Base-by-base conservation (phyloP, 805 yeast species). In the Candida boidinii region DNA sequence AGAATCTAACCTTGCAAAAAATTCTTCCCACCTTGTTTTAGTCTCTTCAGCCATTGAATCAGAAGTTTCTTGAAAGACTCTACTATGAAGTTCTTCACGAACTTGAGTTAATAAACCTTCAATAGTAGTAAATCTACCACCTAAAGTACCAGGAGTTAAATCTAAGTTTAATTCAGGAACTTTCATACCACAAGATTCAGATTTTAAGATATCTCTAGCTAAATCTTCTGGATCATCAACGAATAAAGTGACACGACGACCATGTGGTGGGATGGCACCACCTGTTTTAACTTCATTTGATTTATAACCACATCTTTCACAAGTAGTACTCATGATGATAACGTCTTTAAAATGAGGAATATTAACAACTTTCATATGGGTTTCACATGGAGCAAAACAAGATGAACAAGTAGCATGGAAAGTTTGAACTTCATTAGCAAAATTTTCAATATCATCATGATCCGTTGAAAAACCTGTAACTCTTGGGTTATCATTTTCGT, bases 321-420 rank as follows among this genome's bases (percentile, higher is more conserved):
- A 92, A 2, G 74, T 78, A 1, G 98, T 92, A 30, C 94, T 81
- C 98, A 92, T 92, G 48, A 92, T 74, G 38, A 92, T 81, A 26
- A 92, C 99, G 44, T 92, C 97, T 62, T 90, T 88, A 72, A 92
- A 92, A 61, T 92, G 97, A 15, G 99, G 99, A 44, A 92, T 92
- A 56, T 86, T 79, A 16, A 92, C 95, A 24, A 87, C 74, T 64
- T 92, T 92, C 99, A 92, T 92, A 54, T 88, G 94, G 3, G 99
- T 92, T 35, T 76, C 84, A 57, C 95, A 83, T 10, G 78, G 75
- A 36, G 71, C 72, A 44, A 68, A 73, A 59, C 99, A 92, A 14
- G 92, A 73, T 7, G 97, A 90, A 59, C 99, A 92, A 8, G 95
- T 73, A 4, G 96, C 95, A 27, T 70, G 68, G 65, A 92, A 92